phyloP scores from a whole-genome alignment of 164 flowering plant species.

The Vitis labrusca region DNA sequence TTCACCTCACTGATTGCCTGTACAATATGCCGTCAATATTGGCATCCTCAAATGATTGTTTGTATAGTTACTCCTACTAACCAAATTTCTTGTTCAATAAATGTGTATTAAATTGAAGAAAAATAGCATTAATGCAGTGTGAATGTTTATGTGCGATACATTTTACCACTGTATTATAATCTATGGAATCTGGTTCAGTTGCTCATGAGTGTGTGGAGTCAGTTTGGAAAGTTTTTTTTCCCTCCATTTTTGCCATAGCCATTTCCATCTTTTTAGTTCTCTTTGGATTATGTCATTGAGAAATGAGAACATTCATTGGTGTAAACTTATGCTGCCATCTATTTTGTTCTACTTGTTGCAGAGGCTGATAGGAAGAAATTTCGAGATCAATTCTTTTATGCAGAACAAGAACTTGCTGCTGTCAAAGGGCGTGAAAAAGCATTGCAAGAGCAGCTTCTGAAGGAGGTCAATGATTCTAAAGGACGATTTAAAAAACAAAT shows the following conservation, averaged over 20 bases:
- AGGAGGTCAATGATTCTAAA: conserved; percentile 66
- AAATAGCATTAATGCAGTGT: not conserved
- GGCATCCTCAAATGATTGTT: too few relatives aligned
- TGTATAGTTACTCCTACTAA: too few relatives aligned
- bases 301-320: not conserved
- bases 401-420: conserved; percentile 95
- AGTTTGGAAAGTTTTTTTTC: not conserved
- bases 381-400: conserved; percentile 50
- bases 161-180: not conserved
- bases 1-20: too few relatives aligned
- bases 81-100: too few relatives aligned
- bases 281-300: conserved; percentile 1
- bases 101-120: not conserved
- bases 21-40: too few relatives aligned
- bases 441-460: conserved; percentile 69
- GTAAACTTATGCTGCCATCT: not conserved
- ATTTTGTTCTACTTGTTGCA: conserved; percentile 26
- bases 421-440: conserved; percentile 78
- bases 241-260: not conserved
- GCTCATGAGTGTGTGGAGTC: not conserved
- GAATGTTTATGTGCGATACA: not conserved
- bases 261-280: too few relatives aligned
- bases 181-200: not conserved
- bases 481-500: conserved; percentile 62
- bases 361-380: conserved; percentile 73